Evolutionary conservation across 1,284 basidiomycete species (phyloP), one percentile per base, ranked within the genome.

Genomic region (Ceratobasidium sp.): DNA sequence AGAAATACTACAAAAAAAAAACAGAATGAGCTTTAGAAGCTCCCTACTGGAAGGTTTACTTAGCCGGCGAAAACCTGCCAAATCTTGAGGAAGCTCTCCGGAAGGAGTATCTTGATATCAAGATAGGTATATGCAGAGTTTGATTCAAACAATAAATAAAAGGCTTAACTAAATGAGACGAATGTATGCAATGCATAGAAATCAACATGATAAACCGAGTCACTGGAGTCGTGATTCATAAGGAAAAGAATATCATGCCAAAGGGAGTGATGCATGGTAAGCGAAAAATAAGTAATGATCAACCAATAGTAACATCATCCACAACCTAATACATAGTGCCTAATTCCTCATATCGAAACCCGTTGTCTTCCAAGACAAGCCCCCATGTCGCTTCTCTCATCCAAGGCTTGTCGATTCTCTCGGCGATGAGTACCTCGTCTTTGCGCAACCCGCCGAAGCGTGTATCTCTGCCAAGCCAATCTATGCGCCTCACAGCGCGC

Each of bases 101-200:
- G 81, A 85, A 86, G 61, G 86, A 86, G 50, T 97, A 96, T 82
- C 91, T 94, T 2, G 91, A 93, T 80, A 93, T 95, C 70, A 94
- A 94, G 86, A 94, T 92, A 79, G 20, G 85, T 80, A 33, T 33
- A 33, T 33, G 33, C 33, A 33, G 33, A 33, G 4, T 33, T 33
- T 4, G 33, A 33, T 33, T 4, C 33, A 33, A 33, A 33, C 4
- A 33, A 33, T 33, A 33, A 33, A 33, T 33, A 33, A 33, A 33
- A 33, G 33, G 33, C 33, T 33, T 33, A 33, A 33, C 33, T 33
- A 33, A 33, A 33, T 33, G 2, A 33, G 33, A 33, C 33, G 4
- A 33, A 33, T 33, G 33, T 33, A 33, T 33, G 33, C 33, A 33
- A 33, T 33, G 4, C 33, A 33, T 33, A 33, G 33, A 33, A 33